phyloP scores from a whole-genome alignment of 805 yeast genomes.

The Yarrowia osloensis region DNA sequence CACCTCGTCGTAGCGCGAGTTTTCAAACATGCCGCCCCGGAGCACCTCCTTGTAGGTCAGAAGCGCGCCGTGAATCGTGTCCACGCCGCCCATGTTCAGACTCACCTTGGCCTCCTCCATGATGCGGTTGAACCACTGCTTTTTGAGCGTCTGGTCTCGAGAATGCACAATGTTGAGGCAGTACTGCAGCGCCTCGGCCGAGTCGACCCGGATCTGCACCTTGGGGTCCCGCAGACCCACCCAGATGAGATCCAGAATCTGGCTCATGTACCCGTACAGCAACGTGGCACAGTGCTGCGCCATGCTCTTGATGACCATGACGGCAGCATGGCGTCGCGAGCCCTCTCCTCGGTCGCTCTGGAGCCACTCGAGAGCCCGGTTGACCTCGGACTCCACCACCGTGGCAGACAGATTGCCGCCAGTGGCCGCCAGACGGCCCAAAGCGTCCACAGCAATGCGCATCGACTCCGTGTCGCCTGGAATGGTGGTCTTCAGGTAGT shows the following conservation, averaged over 20 bases:
- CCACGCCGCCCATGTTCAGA: constrained; percentile 55
- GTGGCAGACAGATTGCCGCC: constrained; percentile 90
- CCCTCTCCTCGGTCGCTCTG: constrained; percentile 83
- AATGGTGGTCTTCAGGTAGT: constrained; percentile 75
- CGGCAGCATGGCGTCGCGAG: constrained; percentile 82
- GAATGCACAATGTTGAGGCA: constrained; percentile 79
- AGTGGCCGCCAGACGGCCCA: constrained; percentile 86
- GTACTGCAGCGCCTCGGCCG: constrained; percentile 76
- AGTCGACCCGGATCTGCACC: constrained; percentile 71
- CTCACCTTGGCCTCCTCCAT: constrained; percentile 68
- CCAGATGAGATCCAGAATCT: constrained; percentile 83
- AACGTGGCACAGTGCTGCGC: constrained; percentile 87
- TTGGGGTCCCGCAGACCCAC: constrained; percentile 80
- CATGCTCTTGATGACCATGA: constrained; percentile 75
- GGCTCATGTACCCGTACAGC: constrained; percentile 72
- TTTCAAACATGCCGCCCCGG: constrained; percentile 63
- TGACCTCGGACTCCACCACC: constrained; percentile 89
- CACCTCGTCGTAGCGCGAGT: constrained; percentile 70
- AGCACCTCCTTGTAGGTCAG: constrained; percentile 80
- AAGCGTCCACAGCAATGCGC: constrained; percentile 80
- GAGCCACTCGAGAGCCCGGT: constrained; percentile 86
- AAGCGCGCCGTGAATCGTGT: constrained; percentile 83
- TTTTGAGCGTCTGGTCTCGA: constrained; percentile 69
- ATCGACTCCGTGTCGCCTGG: constrained; percentile 82
- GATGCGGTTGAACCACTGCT: constrained; percentile 72